A percentile compares a stretch with the other conserved stretches of the same genome.
phyloP scores from a whole-genome alignment of 2,329 filamentous ascomycete species.

The Colletotrichum sp. region DNA sequence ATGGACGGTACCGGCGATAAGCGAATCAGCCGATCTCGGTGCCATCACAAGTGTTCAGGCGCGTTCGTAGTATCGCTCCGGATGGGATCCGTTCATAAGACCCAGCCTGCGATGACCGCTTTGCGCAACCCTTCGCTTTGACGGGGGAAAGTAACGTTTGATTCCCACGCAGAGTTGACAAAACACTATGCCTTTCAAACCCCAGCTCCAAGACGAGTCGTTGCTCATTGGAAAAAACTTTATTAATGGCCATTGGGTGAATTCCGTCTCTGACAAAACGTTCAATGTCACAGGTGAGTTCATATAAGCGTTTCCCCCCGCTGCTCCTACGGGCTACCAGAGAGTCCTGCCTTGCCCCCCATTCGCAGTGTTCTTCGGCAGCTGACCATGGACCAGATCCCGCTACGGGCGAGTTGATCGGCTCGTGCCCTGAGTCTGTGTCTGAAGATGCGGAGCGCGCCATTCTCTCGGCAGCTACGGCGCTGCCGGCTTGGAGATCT shows the following conservation, averaged over 20 bases:
- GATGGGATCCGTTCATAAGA: not conserved
- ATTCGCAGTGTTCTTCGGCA: slow-evolving; percentile 24
- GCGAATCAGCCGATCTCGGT: not conserved
- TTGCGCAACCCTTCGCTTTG: not conserved
- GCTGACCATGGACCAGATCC: slow-evolving; percentile 65
- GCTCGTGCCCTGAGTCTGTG: slow-evolving; percentile 84
- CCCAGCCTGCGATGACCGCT: not conserved
- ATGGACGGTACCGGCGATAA: not conserved
- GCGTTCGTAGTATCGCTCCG: not conserved
- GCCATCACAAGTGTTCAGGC: not conserved
- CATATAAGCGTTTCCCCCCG: not conserved
- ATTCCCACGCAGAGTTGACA: not conserved
- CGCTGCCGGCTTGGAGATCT: slow-evolving; percentile 73
- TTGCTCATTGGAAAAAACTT: not conserved
- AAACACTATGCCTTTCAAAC: not conserved
- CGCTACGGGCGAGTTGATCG: slow-evolving; percentile 80
- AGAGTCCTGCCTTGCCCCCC: not conserved
- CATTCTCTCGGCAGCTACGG: slow-evolving; percentile 79
- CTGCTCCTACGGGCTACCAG: not conserved
- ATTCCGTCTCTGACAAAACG: not conserved
- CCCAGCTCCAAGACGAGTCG: not conserved
- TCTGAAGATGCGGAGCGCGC: slow-evolving; percentile 78
- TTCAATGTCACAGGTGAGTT: not conserved
- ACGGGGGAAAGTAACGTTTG: not conserved
- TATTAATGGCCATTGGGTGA: not conserved